Evolutionary conservation across 2,329 filamentous ascomycete genomes (phyloP), one percentile per base, ranked within the genome.

Genomic region (Colletotrichum shisoi): DNA sequence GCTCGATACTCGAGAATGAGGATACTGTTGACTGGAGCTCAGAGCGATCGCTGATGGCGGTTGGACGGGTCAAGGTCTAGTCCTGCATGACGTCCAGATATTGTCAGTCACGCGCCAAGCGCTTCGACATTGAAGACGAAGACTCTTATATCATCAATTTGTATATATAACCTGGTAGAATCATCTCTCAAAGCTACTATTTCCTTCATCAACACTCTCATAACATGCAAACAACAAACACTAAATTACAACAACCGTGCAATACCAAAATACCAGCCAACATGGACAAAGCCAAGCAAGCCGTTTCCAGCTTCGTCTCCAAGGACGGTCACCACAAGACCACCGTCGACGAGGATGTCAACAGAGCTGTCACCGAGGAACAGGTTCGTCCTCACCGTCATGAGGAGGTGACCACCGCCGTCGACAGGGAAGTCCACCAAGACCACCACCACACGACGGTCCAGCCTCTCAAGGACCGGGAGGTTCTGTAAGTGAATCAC

Each of bases 361-460:
- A 85, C 46, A 84, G 85, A 0, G 84, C 85, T 13, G 83, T 91
- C 3, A 81, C 83, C 5, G 82, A 89, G 19, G 88, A 91, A 77
- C 81, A 82, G 1, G 76, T 91, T 51, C 84, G 81, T 67, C 85
- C 84, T 49, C 83, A 85, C n/a, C 76, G 83, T 46, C 88, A 90
- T 62, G 87, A 91, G 73, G 78, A 88, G n/a, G 71, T 86, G 11
- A 82, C 80, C 21, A 89, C 85, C 1, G 89, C 87, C 7, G 76
- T 91, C 31, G 87, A 92, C 74, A 85, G 85, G 71, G 89, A 92
- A 72, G 80, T 91, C 4, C 89, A 92, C 74, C 89, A 91, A 74
- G 87, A 91, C 67, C 89, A 92, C 72, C 87, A 91, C 75, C 88
- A 92, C 75, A 90, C 87, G 53, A 87, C 87, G 0, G 79, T 91